These are phyloP conservation scores for Sinapis alba DNA, from an alignment of 441 rosid genomes.

Conservation along the genomic window DNA sequence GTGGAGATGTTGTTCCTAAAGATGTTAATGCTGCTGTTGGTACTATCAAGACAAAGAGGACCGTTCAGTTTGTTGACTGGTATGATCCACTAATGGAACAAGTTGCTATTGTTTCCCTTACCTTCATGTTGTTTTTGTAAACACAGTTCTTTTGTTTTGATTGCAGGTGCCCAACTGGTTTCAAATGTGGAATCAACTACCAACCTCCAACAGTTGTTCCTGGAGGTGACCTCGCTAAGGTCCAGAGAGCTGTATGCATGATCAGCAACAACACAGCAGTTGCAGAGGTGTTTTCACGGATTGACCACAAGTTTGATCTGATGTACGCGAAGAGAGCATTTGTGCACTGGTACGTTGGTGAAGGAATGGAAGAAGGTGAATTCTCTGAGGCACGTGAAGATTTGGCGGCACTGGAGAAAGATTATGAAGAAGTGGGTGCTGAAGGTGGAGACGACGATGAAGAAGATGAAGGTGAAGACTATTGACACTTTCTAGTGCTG, in stretches of 20 bases:
- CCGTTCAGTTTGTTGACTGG: slow-evolving; percentile 94
- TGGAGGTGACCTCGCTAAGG: slow-evolving; percentile 89
- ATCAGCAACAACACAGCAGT: slow-evolving; percentile 96
- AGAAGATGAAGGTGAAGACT: slow-evolving; percentile 83
- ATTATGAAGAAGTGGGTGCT: slow-evolving; percentile 94
- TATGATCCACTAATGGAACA: slow-evolving; percentile 39
- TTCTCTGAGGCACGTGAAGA: slow-evolving; percentile 96
- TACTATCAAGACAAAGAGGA: too few relatives aligned
- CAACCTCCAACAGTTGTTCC: slow-evolving; percentile 93
- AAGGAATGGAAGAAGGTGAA: slow-evolving; percentile 97
- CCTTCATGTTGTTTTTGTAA: slow-evolving; percentile 2
- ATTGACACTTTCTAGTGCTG: slow-evolving; percentile 39
- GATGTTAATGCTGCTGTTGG: slow-evolving; percentile 91
- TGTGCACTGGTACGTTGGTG: slow-evolving; percentile 97
- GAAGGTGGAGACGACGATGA: slow-evolving; percentile 84
- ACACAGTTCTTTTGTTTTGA: not conserved
- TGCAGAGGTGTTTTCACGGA: slow-evolving; percentile 88
- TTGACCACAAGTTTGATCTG: slow-evolving; percentile 90
- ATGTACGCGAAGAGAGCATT: slow-evolving; percentile 94
- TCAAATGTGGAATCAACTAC: slow-evolving; percentile 92
- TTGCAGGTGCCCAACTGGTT: slow-evolving; percentile 92
- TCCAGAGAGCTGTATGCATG: slow-evolving; percentile 96
- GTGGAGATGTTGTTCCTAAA: slow-evolving; percentile 94
- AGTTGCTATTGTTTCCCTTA: not conserved
- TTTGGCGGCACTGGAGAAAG: slow-evolving; percentile 94